These are phyloP conservation scores for Phytophthora vignae DNA, from an alignment of 352 stramenopile species.

Conservation along the genomic window DNA sequence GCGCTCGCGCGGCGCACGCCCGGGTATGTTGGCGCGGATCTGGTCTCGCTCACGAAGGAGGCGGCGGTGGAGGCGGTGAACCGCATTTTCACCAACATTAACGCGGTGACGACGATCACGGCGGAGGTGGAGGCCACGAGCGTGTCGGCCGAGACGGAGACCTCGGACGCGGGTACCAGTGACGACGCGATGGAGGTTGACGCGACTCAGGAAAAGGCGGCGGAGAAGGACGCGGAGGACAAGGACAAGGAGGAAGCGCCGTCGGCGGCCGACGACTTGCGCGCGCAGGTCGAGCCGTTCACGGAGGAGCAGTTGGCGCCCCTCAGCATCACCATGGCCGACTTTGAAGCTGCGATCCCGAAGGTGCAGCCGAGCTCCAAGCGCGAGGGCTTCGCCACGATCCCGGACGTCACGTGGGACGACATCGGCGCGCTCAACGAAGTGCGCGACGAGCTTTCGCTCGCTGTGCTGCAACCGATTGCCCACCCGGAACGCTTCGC, in stretches of 20 bases:
- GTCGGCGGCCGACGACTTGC: conserved; percentile 70
- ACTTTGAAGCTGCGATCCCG: conserved; percentile 96
- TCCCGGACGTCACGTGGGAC: conserved; percentile 98
- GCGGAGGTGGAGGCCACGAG: conserved; percentile 17
- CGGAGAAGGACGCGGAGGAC: conserved; percentile 15
- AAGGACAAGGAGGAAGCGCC: conserved; percentile 13
- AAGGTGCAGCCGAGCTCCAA: conserved; percentile 99
- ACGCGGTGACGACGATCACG: conserved; percentile 29
- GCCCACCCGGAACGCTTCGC: conserved; percentile 95
- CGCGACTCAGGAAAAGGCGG: conserved; percentile 14
- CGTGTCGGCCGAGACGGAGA: conserved; percentile 16
- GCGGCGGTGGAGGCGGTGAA: conserved; percentile 98
- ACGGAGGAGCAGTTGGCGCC: conserved; percentile 91
- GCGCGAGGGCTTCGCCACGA: conserved; percentile 98
- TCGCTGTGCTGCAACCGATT: conserved; percentile 98
- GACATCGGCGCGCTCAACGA: conserved; percentile 95
- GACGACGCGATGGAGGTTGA: conserved; percentile 36
- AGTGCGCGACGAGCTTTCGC: conserved; percentile 96
- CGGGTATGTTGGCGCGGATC: conserved; percentile 98
- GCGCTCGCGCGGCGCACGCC: conserved; percentile 93
- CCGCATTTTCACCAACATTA: conserved; percentile 95
- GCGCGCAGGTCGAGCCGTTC: conserved; percentile 80
- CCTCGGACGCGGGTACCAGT: conserved; percentile 20
- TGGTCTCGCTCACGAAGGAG: conserved; percentile 98
- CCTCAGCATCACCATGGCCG: conserved; percentile 96